These are phyloP conservation scores for Penstemon barbatus DNA, from an alignment of 257 asterid genomes.

Conservation along the genomic window DNA sequence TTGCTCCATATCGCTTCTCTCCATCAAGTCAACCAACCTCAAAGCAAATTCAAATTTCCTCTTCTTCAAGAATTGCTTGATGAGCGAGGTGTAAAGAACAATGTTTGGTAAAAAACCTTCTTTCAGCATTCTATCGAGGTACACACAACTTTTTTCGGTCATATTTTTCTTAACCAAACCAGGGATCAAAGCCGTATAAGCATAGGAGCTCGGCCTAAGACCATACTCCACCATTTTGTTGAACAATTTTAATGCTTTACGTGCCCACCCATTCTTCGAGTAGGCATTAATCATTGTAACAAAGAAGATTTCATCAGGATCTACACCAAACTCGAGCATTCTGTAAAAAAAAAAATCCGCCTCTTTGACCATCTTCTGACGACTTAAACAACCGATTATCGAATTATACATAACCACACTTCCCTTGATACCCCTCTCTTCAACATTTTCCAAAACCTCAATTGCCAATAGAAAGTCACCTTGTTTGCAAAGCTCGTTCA, in stretches of 20 bases:
- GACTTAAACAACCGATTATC: conserved; percentile 50
- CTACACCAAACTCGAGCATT: conserved; percentile 48
- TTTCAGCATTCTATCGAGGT: conserved; percentile 57
- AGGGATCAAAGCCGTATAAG: conserved; percentile 59
- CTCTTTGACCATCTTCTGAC: conserved; percentile 39
- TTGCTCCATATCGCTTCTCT: conserved; percentile 42
- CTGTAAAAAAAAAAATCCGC: conserved; percentile 46
- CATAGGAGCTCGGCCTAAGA: conserved; percentile 46
- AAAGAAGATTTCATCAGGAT: conserved; percentile 51
- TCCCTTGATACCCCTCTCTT: conserved; percentile 49
- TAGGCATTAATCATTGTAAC: conserved; percentile 60
- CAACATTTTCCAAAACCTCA: conserved; percentile 44
- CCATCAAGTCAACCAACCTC: conserved; percentile 58
- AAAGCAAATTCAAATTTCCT: conserved; percentile 49
- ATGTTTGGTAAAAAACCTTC: conserved; percentile 58
- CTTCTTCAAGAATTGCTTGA: conserved; percentile 57
- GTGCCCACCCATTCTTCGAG: conserved; percentile 52
- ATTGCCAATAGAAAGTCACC: conserved; percentile 47
- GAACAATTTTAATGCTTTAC: conserved; percentile 44
- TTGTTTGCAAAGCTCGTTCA: conserved; percentile 42
- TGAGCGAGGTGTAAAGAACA: conserved; percentile 58
- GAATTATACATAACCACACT: conserved; percentile 48
- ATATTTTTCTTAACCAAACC: conserved; percentile 61
- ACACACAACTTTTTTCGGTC: conserved; percentile 45
- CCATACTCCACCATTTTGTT: conserved; percentile 44